Evolutionary conservation across 2,329 filamentous ascomycete species (phyloP), one percentile per base, ranked within the genome.

Genomic region (Trichophyton mentagrophytes): DNA sequence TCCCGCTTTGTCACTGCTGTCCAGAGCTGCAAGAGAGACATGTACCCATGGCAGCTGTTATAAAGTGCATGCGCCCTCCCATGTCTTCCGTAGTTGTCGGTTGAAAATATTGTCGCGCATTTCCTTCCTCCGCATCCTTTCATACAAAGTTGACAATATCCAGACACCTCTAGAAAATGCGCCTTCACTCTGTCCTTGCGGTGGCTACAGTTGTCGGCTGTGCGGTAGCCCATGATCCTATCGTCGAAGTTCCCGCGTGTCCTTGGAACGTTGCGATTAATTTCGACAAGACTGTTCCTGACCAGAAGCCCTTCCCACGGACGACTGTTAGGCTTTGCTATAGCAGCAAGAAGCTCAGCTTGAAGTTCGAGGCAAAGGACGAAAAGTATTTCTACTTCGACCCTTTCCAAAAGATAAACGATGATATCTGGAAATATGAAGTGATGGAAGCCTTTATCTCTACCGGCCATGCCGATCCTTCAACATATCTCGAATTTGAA

Each of bases 361-460:
- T 80, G 58, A 72, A 69, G 2, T 79, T 80, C 63, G 78, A 70
- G 1, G 78, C 78, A 3, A 66, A 72, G 58, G 70, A 78, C 47
- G 78, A 80, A 69, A 74, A 70, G 46, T 73, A 74, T 66, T 80
- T 77, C 65, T 79, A 73, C 70, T 80, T 73, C 69, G 74, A 79
- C 47, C 60, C 64, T 20, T 40, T 44, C 0, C 64, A 65, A 42
- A 71, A 67, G 59, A 79, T 72, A 49, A 80, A 80, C 63, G 77
- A 74, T 57, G 70, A 74, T 51, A 76, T 81, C 57, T 80, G 74
- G 71, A 65, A 73, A 59, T 80, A 80, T 66, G 76, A 80, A 64
- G 78, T 80, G 40, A 78, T 80, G 74, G 79, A 80, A 65, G 73
- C 74, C 9, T 80, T 80, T 65, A 73, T 80, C 63, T 71, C 76